Conservation (phyloP, 371 early-diverging fungal species). For the Apophysomyces elegans region DNA sequence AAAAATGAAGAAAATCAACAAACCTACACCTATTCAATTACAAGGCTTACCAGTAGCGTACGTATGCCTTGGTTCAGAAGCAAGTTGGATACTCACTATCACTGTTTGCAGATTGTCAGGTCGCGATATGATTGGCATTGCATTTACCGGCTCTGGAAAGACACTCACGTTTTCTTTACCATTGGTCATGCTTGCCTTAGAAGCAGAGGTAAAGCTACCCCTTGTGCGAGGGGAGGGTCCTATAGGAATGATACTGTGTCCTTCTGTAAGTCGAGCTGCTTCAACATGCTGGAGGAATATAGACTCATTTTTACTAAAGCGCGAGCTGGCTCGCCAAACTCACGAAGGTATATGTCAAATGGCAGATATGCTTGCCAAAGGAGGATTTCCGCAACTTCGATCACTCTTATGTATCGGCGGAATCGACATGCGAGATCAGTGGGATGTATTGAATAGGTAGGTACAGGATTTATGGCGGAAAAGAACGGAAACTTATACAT, state of each 20-base stretch:
- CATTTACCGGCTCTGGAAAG: conserved; percentile 99
- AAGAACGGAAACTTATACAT: conserved; percentile 4
- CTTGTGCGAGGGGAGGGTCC: conserved; percentile 91
- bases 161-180: conserved; percentile 98
- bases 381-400: conserved; percentile 77
- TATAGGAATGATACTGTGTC: conserved; percentile 86
- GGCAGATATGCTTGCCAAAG: conserved; percentile 62
- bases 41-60: conserved; percentile 87
- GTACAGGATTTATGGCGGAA: not conserved
- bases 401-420: conserved; percentile 93
- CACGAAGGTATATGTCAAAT: conserved; percentile 74
- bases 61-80: conserved; percentile 17
- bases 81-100: not conserved
- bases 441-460: conserved; percentile 64
- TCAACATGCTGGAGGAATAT: not conserved
- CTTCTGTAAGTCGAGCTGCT: conserved; percentile 65
- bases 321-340: conserved; percentile 89
- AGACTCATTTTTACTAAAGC: conserved; percentile 40
- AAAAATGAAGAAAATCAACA: conserved; percentile 76
- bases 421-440: conserved; percentile 89
- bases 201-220: conserved; percentile 80
- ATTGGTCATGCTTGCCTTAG: conserved; percentile 78
- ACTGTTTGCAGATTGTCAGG: conserved; percentile 61
- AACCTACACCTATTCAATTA: conserved; percentile 98
- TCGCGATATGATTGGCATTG: conserved; percentile 95